Evolutionary conservation across 306 rosid species (phyloP), one percentile per base, ranked within the genome.

Genomic region (Pyrus communis): DNA sequence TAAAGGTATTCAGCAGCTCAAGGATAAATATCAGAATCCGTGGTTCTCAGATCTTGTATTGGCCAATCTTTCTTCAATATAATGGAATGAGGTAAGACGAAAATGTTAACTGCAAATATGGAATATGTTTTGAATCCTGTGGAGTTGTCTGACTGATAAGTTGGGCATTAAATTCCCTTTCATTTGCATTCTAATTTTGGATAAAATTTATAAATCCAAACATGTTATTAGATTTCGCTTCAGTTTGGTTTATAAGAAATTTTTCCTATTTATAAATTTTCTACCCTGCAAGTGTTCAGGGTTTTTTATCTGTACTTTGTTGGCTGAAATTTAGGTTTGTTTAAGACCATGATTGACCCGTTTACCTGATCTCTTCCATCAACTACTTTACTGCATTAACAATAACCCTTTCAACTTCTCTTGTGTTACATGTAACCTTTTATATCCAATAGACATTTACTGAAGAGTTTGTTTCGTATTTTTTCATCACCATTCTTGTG

Each of bases 1-100:
- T 84, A 52, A 86, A 82, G 51, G 69, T 89, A 59, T 88, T 90
- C 80, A 82, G 82, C 75, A 85, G 86, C 55, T 72, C 96, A 66
- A 86, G 91, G 86, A 85, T 82, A 79, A 90, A 87, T 76, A 83
- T 86, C 58, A 84, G 64, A 81, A 88, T 89, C 67, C 96, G 91
- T 33, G 82, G 94, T 72, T 85, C 91, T 84, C 97, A 92, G 83
- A 90, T 95, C 66, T 87, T 92, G 81, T 90, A 92, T 83, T 95
- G 98, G 97, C 97, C 97, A 73, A 79, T 95, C 77, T 84, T 85
- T 77, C 97, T 95, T 81, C 97, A 79, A 81, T 87, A 88, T 77
- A 88, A 78, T 75, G 92, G 89, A 76, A 83, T 68, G 70, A 86
- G 98, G 98, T 95, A 90, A 80, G 75, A 66, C 64, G 64, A 51